Conservation (phyloP, 768 basidiomycete genomes). For the Lactarius pseudohatsudake region DNA sequence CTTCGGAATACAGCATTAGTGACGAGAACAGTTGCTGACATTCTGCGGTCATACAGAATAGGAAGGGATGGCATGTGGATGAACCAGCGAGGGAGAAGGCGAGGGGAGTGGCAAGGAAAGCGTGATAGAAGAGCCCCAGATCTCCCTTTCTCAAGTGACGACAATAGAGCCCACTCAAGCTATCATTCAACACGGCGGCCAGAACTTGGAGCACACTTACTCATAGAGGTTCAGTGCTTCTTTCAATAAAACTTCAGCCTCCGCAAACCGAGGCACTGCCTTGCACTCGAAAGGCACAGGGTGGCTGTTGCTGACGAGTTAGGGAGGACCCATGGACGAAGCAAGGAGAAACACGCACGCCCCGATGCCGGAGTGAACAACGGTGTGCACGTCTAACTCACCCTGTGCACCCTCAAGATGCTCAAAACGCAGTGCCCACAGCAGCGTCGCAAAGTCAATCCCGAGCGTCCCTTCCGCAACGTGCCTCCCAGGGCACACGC, state of each 20-base stretch:
- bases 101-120: background rate
- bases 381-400: no score
- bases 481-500: no score
- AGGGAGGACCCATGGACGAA: background rate
- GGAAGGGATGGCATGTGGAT: background rate
- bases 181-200: background rate
- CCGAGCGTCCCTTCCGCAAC: no score
- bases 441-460: no score
- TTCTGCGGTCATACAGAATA: background rate
- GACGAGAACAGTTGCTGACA: background rate
- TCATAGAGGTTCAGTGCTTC: background rate
- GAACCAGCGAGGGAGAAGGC: background rate
- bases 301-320: background rate
- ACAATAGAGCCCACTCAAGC: background rate
- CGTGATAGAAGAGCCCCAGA: background rate
- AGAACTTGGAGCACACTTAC: background rate
- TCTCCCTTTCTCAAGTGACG: background rate
- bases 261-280: no score
- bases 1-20: background rate
- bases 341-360: background rate
- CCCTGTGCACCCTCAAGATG: no score
- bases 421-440: no score
- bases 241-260: background rate
- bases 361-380: background rate
- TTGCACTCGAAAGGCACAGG: slow-evolving; percentile 5